Conservation (phyloP, 805 yeast genomes). For the Metschnikowia matae region DNA sequence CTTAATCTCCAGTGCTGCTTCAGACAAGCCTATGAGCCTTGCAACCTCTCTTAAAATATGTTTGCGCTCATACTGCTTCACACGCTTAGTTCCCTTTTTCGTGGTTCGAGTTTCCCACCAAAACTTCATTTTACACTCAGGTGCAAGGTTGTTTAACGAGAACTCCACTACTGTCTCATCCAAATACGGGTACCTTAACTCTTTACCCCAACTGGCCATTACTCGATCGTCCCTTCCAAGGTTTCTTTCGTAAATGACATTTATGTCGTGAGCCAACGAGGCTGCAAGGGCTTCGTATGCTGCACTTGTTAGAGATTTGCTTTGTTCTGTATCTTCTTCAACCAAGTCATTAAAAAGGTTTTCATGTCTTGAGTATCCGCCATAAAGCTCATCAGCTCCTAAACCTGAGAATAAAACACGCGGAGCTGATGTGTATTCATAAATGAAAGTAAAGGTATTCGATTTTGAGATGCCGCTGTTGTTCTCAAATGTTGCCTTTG, state of each 20-base stretch:
- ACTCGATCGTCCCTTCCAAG: conserved; percentile 91
- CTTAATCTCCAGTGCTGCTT: conserved; percentile 72
- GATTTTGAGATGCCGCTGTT: not conserved
- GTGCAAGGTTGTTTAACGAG: conserved; percentile 46
- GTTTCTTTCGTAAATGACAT: conserved; percentile 72
- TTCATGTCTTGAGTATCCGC: conserved; percentile 89
- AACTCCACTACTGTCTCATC: conserved; percentile 56
- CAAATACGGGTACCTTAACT: conserved; percentile 81
- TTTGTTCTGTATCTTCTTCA: conserved; percentile 16
- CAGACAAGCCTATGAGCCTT: conserved; percentile 37
- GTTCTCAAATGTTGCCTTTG: not conserved
- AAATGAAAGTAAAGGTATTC: not conserved
- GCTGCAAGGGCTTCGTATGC: conserved; percentile 41
- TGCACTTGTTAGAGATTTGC: conserved; percentile 8
- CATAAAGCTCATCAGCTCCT: conserved; percentile 96
- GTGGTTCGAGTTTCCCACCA: conserved; percentile 22
- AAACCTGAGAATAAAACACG: conserved; percentile 83
- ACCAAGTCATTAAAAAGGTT: conserved; percentile 36
- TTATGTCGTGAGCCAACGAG: conserved; percentile 69
- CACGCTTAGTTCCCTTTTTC: conserved; percentile 26
- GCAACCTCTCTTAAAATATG: conserved; percentile 64
- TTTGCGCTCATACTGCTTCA: conserved; percentile 40
- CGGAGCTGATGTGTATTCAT: conserved; percentile 46
- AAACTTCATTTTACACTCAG: conserved; percentile 40
- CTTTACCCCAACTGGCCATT: conserved; percentile 81